A percentile compares a stretch with the other conserved stretches of the same genome.
These are phyloP conservation scores for Urtica urens DNA, from an alignment of 306 rosid genomes.

Conservation along the genomic window DNA sequence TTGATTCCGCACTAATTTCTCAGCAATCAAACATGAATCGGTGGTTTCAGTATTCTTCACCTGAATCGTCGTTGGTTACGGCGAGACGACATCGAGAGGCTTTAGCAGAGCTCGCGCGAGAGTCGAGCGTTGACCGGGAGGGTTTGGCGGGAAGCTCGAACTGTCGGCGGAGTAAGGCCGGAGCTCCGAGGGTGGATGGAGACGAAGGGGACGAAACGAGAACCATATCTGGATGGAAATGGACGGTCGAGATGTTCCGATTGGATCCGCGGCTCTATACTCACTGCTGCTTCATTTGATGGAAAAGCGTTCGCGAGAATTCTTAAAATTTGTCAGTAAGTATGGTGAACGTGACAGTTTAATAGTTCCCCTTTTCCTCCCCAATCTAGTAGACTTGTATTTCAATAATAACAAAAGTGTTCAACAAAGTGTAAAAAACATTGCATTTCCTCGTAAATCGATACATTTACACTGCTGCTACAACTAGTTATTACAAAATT, in stretches of 20 bases:
- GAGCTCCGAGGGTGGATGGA: slow-evolving; percentile 13
- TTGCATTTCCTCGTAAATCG: slow-evolving; percentile 1
- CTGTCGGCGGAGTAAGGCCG: slow-evolving; percentile 8
- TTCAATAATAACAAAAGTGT: no score
- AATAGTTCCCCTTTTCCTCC: background rate
- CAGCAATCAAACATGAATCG: background rate
- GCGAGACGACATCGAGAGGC: slow-evolving; percentile 5
- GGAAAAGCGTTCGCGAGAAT: background rate
- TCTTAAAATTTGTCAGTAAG: background rate
- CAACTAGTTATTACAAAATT: slow-evolving; percentile 1
- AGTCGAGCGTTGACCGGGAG: slow-evolving; percentile 23
- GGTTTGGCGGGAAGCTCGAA: slow-evolving; percentile 35
- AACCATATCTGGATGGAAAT: slow-evolving; percentile 17
- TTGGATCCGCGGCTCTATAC: no score
- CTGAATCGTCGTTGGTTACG: slow-evolving; percentile 15
- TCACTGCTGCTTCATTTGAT: no score
- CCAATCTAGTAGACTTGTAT: no score
- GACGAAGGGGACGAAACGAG: slow-evolving; percentile 22
- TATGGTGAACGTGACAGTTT: background rate
- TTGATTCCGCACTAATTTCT: background rate
- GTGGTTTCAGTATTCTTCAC: background rate
- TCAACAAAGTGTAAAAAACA: background rate
- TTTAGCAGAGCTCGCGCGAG: slow-evolving; percentile 19
- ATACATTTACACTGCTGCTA: background rate
- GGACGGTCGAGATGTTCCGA: slow-evolving; percentile 10